Evolutionary conservation across 2,329 filamentous ascomycete species (phyloP), one percentile per base, ranked within the genome.

Genomic region (Exutisphaerella laricina): DNA sequence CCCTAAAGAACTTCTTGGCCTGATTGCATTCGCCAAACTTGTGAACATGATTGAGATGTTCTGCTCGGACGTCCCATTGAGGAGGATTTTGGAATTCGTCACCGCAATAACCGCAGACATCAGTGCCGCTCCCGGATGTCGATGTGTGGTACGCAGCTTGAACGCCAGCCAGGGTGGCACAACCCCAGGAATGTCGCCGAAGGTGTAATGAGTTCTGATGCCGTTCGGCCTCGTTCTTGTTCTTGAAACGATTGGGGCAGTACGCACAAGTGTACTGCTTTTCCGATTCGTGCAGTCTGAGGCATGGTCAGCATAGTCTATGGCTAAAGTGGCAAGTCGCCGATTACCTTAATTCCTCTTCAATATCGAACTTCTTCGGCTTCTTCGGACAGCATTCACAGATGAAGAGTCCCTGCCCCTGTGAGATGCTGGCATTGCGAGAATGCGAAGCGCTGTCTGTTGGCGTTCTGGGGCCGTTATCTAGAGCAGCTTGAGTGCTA

Each of bases 11-110:
- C 65, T 97, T 97, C 73, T 98, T 98, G 55, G 85, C 85, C 59
- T 92, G 88, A 65, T 98, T 98, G 76, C 92, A 98, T 69, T 97
- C 92, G 50, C 88, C 81, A 63, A 95, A 98, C 63, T 98, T 98
- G 72, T 98, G 92, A 51, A 88, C 79, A 57, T 86, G 83, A 60
- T 88, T 89, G 41, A 98, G 71, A 69, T 98, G 92, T 43, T 85
- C 83, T 41, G 89, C 80, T 45, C 92, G 82, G 48, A 80, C 75
- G 39, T 94, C 85, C 89, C 89, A 96, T 61, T 97, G 85, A 40
- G 87, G 79, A 4, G 89, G 84, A 29, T 86, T 94, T 16, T 82
- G 66, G 54, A 97, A 98, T 56, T 97, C 90, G 48, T 94, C 83
- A 39, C 92, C 92, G 65, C 92, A 98, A 66, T 95, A 98, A 10